Evolutionary conservation across 495 filamentous ascomycete species (phyloP).

Genomic region (Penicillium robsamsonii): DNA sequence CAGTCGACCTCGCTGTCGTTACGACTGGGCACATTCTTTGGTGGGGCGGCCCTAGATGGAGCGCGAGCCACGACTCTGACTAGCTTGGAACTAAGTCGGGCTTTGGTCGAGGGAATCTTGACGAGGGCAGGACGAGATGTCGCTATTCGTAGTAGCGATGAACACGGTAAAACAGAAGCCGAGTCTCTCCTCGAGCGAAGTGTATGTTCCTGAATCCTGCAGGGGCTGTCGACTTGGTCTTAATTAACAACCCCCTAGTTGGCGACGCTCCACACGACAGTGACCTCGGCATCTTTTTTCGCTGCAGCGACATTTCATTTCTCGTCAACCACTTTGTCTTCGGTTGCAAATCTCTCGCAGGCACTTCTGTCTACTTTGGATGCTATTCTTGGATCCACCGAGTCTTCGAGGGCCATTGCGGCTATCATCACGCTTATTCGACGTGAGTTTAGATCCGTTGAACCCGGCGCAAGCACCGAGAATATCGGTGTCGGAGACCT

Average conservation of each 20-base stretch:
- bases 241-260: conserved; percentile 36
- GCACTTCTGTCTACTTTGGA: conserved; percentile 66
- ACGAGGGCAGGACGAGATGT: conserved; percentile 69
- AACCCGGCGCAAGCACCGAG: conserved; percentile 56
- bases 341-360: conserved; percentile 61
- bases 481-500: conserved; percentile 65
- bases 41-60: conserved; percentile 61
- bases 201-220: conserved; percentile 29
- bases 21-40: conserved; percentile 66
- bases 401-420: conserved; percentile 76
- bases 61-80: conserved; percentile 68
- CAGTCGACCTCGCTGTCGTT: conserved; percentile 68
- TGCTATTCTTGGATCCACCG: conserved; percentile 72
- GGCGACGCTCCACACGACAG: conserved; percentile 58
- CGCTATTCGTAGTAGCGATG: conserved; percentile 50
- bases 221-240: neutral
- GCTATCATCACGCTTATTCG: conserved; percentile 73
- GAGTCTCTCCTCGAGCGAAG: conserved; percentile 62
- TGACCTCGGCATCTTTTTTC: conserved; percentile 63
- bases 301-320: conserved; percentile 71
- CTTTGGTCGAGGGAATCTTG: conserved; percentile 64
- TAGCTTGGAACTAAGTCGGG: conserved; percentile 64
- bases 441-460: conserved; percentile 66
- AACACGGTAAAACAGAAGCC: conserved; percentile 57
- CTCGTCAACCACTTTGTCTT: conserved; percentile 60